A percentile compares a stretch with the other conserved stretches of the same genome.
Conservation (phyloP, 2,329 filamentous ascomycete genomes). For the Ceratocystis colombiana region DNA sequence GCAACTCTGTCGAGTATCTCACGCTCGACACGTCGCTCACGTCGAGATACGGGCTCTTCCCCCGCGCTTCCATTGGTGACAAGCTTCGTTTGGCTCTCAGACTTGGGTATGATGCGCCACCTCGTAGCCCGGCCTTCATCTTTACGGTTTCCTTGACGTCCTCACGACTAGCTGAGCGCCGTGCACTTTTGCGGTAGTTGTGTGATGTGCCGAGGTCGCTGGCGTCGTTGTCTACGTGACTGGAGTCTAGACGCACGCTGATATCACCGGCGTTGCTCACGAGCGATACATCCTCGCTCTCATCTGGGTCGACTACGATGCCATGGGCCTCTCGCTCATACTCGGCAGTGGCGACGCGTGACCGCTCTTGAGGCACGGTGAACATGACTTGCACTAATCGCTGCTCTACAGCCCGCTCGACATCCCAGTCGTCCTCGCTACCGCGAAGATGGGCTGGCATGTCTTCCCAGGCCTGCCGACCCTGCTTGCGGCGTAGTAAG, state of each 20-base stretch:
- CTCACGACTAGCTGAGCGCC: neutral
- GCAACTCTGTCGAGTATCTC: conserved; percentile 20
- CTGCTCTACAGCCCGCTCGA: conserved; percentile 61
- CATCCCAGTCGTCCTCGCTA: conserved; percentile 63
- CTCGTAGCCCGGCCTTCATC: conserved; percentile 2
- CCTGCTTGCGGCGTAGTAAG: conserved; percentile 46
- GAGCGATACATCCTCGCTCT: conserved; percentile 21
- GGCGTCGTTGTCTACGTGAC: conserved; percentile 7
- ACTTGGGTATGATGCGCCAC: conserved; percentile 10
- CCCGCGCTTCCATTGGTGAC: conserved; percentile 18
- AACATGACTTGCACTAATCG: conserved; percentile 78
- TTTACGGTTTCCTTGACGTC: neutral
- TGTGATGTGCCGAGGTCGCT: conserved; percentile 12
- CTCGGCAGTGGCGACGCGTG: conserved; percentile 83
- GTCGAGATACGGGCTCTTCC: conserved; percentile 20
- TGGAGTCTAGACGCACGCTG: conserved; percentile 10
- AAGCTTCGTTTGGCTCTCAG: conserved; percentile 17
- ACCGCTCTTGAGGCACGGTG: conserved; percentile 75
- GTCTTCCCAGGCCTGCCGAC: conserved; percentile 44
- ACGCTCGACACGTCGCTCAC: conserved; percentile 20
- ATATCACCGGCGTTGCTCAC: conserved; percentile 24
- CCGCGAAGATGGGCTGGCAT: conserved; percentile 29
- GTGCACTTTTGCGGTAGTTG: neutral
- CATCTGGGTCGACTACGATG: conserved; percentile 21
- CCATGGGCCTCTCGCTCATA: conserved; percentile 31